Base-by-base conservation (phyloP, 2,329 filamentous ascomycete genomes). In the Aspergillus transmontanensis region DNA sequence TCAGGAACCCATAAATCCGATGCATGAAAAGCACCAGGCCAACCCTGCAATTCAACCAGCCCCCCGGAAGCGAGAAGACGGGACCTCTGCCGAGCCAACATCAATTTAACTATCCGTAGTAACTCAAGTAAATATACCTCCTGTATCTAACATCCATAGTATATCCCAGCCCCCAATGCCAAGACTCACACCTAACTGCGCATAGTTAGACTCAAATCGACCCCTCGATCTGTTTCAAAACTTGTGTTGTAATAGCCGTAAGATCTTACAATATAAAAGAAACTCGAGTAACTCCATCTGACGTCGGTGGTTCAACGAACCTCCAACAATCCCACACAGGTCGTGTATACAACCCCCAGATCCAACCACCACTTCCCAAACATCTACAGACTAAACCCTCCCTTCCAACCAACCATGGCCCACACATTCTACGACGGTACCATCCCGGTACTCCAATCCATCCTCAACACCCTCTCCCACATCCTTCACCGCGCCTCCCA, bases 381-480 rank as follows among this genome's bases (percentile, higher is more conserved):
- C 26, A 28, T 28, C 26, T 28, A 28, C 26, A 28, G 26, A 28
- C 6, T 28, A 28, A 28, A 28, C 32, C 0, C 12, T 3, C 39
- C 39, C 16, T 1, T n/a, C 39, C 16, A 41, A 41, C 16, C 16
- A 28, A 28, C 7, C 26, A 66, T 66, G 64, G 30, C 12, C 11
- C 39, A 71, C 66, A 68, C 69, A 16, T 56, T 71, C 57, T 73
- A 75, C 65, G 72, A 73, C 65, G 68, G 70, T 53, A 71, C 70
- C 48, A 71, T 74, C 58, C 57, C 56, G 48, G 65, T 72, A 19
- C 54, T 58, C 28, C 59, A 71, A 59, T 53, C 58, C 48, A 64
- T 71, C 71, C 69, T 75, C 57, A 65, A 41, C 5, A 64, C 72
- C 55, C 65, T 75, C n/a, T 64, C 68, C 48, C 68, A 74, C 66